Percentiles rank a stretch among this genome's conserved stretches.
These are phyloP conservation scores for Globisporangium megalacanthum DNA, from an alignment of 352 stramenopile species.

Conservation along the genomic window DNA sequence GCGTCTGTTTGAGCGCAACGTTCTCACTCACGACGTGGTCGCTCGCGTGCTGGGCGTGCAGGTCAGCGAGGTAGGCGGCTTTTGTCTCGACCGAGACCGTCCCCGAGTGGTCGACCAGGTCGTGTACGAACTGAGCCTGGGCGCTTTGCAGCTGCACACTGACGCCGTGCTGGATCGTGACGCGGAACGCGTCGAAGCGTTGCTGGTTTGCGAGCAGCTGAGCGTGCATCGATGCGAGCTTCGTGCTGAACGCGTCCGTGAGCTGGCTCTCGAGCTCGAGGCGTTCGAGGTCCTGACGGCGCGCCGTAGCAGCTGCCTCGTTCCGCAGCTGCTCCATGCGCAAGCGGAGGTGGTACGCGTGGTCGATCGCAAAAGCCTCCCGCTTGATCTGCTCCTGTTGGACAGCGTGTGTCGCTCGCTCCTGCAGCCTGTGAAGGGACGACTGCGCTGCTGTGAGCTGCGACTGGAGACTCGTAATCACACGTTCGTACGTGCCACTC, in stretches of 20 bases:
- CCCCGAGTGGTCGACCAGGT: constrained; percentile 57
- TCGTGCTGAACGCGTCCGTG: constrained; percentile 46
- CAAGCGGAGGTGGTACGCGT: constrained; percentile 39
- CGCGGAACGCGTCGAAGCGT: constrained; percentile 59
- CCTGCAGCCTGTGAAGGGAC: not conserved
- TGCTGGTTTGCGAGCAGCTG: constrained; percentile 51
- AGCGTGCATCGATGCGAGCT: constrained; percentile 42
- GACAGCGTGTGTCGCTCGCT: constrained; percentile 1
- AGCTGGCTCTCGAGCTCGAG: constrained; percentile 40
- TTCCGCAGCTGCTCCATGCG: constrained; percentile 28
- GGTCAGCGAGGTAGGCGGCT: constrained; percentile 30
- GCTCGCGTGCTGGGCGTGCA: constrained; percentile 36
- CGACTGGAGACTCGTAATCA: not conserved
- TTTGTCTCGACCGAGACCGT: constrained; percentile 50
- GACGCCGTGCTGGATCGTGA: constrained; percentile 55
- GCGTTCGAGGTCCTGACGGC: constrained; percentile 30
- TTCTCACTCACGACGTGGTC: constrained; percentile 59
- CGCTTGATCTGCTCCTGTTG: constrained; percentile 30
- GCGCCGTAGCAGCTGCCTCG: constrained; percentile 19
- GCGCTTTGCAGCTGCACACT: constrained; percentile 46
- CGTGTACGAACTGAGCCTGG: constrained; percentile 45
- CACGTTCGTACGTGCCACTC: not conserved
- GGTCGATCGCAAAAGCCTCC: constrained; percentile 37
- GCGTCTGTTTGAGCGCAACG: constrained; percentile 52
- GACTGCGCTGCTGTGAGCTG: constrained; percentile 3